Evolutionary conservation across 1,139 yeast species (phyloP).

Genomic region (Torulaspora globosa): DNA sequence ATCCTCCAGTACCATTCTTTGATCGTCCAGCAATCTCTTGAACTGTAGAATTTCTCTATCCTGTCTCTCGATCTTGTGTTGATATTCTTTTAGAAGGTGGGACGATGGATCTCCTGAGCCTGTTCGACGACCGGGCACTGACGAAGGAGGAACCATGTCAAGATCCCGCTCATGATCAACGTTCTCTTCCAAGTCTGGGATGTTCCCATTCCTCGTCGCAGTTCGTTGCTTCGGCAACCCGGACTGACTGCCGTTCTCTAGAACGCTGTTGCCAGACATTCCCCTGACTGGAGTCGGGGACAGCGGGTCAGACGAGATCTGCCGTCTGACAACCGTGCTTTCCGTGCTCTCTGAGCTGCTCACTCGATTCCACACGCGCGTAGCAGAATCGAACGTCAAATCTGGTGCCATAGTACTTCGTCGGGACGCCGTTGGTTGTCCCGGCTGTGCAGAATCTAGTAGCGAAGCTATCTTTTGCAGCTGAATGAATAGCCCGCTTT

Average conservation of each 20-base stretch:
- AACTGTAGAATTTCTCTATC: constrained; percentile 27
- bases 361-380: constrained; percentile 3
- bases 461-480: constrained; percentile 51
- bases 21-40: constrained; percentile 33
- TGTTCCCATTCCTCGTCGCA: not conserved
- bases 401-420: constrained; percentile 14
- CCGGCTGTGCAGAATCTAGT: constrained; percentile 21
- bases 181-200: not conserved
- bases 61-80: constrained; percentile 11
- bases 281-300: constrained; percentile 30
- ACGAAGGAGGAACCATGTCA: constrained; percentile 7
- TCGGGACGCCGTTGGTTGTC: constrained; percentile 16
- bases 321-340: constrained; percentile 16
- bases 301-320: constrained; percentile 13
- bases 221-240: not conserved
- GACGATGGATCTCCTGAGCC: not conserved
- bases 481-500: constrained; percentile 72
- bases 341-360: constrained; percentile 17
- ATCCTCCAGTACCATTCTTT: constrained; percentile 34
- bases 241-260: not conserved
- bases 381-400: not conserved
- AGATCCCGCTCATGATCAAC: constrained; percentile 6
- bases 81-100: not conserved
- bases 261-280: constrained; percentile 10
- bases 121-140: constrained; percentile 1